Base-by-base conservation (phyloP, 2,329 filamentous ascomycete genomes). In the Exophiala dermatitidis region DNA sequence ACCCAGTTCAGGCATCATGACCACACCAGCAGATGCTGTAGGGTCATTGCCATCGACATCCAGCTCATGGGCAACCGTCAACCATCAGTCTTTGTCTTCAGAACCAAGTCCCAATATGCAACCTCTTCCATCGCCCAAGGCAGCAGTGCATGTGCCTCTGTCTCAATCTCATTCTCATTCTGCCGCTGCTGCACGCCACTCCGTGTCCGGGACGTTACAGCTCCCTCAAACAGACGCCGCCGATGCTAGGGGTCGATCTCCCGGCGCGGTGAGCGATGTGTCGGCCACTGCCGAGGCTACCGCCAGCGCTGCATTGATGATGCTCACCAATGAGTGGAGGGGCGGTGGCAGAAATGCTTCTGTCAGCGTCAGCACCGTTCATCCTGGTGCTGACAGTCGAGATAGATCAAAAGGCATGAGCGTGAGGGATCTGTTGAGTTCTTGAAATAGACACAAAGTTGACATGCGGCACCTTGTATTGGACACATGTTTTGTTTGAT, bases 321-420 rank as follows among this genome's bases (percentile, higher is more conserved):
- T 95, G 90, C 74, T 96, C 54, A 94, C 90, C 61, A 82, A 77
- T 50, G 89, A 93, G 67, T 80, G 88, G 38, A 77, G 88, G 34
- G 77, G 50, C 4, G 48, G 48, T 12, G 47, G 62, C 54, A 37
- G 59, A 12, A 19, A 52, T 48, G 47, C 62, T 54, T 46, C 46
- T n/a, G 56, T 48, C 26, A 48, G 34, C 3, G 55, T 46, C 46
- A 56, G 47, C 46, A 36, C 44, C 48, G 41, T 19, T 8, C 29
- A 31, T 41, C 5, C 28, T 4, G 10, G 19, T 26, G n/a, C 19
- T 8, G 42, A 45, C 32, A 26, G 44, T 53, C 61, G 4, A 64
- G 67, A 38, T 67, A 67, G 46, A 71, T 70, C 53, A 36, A 68
- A 73, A 46, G 74, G 76, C 2, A 78, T 79, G 73, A 80, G 77